Evolutionary conservation across 805 yeast genomes (phyloP).

Genomic region (Cyberlindnera amylophila): DNA sequence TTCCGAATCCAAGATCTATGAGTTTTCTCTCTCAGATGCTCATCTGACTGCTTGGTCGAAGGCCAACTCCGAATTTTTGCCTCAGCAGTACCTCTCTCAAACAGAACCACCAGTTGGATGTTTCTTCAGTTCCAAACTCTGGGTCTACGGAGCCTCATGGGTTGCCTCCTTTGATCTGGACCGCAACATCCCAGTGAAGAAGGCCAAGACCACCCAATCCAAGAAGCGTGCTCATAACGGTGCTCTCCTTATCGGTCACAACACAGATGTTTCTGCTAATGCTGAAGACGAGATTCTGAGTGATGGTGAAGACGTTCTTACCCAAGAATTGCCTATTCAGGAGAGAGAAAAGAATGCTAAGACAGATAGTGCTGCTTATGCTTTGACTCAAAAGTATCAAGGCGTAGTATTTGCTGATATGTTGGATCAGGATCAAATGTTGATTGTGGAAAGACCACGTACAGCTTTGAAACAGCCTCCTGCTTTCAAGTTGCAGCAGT

Average conservation of each 20-base stretch:
- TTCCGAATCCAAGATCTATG: conserved; percentile 71
- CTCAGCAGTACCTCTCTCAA: conserved; percentile 52
- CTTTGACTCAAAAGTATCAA: conserved; percentile 72
- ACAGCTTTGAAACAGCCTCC: conserved; percentile 53
- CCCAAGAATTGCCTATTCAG: conserved; percentile 28
- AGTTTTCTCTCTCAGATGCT: conserved; percentile 44
- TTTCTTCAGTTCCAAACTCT: conserved; percentile 49
- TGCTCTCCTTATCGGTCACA: conserved; percentile 35
- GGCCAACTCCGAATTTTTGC: conserved; percentile 69
- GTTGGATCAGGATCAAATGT: conserved; percentile 33
- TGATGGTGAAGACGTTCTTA: conserved; percentile 26
- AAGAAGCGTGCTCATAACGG: conserved; percentile 42
- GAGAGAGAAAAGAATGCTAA: conserved; percentile 25
- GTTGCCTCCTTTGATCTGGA: conserved; percentile 66
- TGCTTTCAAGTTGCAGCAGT: conserved; percentile 61
- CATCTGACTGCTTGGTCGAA: conserved; percentile 75
- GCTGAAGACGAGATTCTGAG: conserved; percentile 20
- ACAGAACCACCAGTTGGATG: conserved; percentile 73
- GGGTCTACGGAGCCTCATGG: conserved; percentile 92
- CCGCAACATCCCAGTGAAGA: conserved; percentile 47
- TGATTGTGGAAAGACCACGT: conserved; percentile 75
- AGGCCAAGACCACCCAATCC: conserved; percentile 22
- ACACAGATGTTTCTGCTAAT: conserved; percentile 31
- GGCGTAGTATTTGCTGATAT: conserved; percentile 56
- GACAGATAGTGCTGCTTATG: conserved; percentile 45